These are phyloP conservation scores for Pichia sp. DNA, from an alignment of 1,139 yeast genomes.

Conservation along the genomic window DNA sequence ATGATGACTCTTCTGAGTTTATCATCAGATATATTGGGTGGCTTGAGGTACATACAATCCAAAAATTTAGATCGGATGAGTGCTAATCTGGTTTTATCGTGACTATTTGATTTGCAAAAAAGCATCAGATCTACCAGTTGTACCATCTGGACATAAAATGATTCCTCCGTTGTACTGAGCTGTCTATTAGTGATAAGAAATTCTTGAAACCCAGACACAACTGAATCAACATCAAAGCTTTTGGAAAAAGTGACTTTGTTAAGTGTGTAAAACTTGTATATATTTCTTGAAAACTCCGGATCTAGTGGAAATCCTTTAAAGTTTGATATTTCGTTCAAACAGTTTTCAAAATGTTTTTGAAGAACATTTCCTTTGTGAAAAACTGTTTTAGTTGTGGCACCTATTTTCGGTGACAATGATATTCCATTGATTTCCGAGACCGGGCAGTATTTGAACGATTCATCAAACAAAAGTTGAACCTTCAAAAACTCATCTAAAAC, in stretches of 20 bases:
- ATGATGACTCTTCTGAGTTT: conserved; percentile 10
- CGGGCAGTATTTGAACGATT: conserved; percentile 12
- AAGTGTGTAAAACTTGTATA: conserved; percentile 14
- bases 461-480: conserved; percentile 23
- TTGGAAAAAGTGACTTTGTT: conserved; percentile 14
- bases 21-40: conserved; percentile 17
- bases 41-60: conserved; percentile 9
- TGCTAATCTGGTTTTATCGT: conserved; percentile 10
- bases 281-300: conserved; percentile 15
- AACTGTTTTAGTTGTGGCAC: conserved; percentile 4
- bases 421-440: conserved; percentile 17
- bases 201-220: conserved; percentile 6
- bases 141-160: conserved; percentile 13
- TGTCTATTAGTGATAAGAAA: conserved; percentile 4
- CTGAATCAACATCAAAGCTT: conserved; percentile 13
- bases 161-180: neutral
- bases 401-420: conserved; percentile 17
- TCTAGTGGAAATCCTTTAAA: conserved; percentile 15
- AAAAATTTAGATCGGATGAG: conserved; percentile 10
- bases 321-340: conserved; percentile 12
- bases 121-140: conserved; percentile 18
- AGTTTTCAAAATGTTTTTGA: conserved; percentile 18
- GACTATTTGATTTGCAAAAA: conserved; percentile 12
- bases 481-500: conserved; percentile 22
- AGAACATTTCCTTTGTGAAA: conserved; percentile 10